Evolutionary conservation across 805 yeast genomes (phyloP).

Genomic region (Yamadazyma laniorum): DNA sequence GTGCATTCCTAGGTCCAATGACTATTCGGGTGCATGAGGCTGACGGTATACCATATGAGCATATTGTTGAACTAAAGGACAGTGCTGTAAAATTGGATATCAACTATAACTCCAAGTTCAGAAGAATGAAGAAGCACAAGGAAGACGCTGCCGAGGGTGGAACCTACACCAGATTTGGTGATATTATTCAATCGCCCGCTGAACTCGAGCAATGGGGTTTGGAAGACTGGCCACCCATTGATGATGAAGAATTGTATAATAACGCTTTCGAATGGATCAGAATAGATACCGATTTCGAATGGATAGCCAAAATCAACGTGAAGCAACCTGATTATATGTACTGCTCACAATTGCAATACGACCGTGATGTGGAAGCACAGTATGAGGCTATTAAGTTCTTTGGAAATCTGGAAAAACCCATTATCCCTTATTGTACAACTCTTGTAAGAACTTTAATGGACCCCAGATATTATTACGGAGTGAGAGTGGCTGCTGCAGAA

Average conservation of each 20-base stretch:
- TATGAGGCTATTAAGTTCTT: conserved; percentile 76
- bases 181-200: conserved; percentile 57
- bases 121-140: conserved; percentile 69
- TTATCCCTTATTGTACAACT: conserved; percentile 67
- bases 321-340: conserved; percentile 95
- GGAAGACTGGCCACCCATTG: conserved; percentile 66
- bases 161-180: conserved; percentile 65
- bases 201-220: conserved; percentile 74
- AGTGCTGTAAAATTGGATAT: conserved; percentile 83
- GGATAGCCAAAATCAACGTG: conserved; percentile 82
- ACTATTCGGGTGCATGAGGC: conserved; percentile 96
- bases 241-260: conserved; percentile 62
- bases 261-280: conserved; percentile 98
- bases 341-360: conserved; percentile 89
- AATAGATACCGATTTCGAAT: conserved; percentile 96
- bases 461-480: conserved; percentile 80
- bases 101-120: conserved; percentile 91
- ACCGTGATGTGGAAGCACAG: conserved; percentile 95
- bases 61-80: conserved; percentile 88
- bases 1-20: conserved; percentile 88
- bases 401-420: conserved; percentile 57
- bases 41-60: conserved; percentile 98
- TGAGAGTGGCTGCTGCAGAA: conserved; percentile 80
- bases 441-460: conserved; percentile 82
- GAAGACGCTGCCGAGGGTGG: conserved; percentile 25